Base-by-base conservation (phyloP, 2,329 filamentous ascomycete genomes). In the Simplicillium aogashimaense region DNA sequence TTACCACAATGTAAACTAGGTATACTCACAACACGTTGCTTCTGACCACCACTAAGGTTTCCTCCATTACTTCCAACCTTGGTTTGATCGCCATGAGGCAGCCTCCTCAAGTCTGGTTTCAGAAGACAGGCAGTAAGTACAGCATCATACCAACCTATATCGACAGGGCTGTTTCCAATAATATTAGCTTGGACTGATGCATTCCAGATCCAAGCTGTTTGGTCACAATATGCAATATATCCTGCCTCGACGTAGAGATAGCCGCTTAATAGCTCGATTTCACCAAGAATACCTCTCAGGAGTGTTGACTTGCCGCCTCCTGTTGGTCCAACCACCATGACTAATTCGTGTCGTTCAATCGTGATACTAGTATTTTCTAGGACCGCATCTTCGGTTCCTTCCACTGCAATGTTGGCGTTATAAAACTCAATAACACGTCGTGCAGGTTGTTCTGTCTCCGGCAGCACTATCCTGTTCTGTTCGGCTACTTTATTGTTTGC, bases 41-140 rank as follows among this genome's bases (percentile, higher is more conserved):
- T 50, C 41, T 55, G 53, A 2, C 53, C 53, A 14, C 53, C 53
- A 32, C 51, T 54, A 0, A 56, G 45, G 3, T 44, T 43, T 5
- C 45, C 45, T 3, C 53, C 53, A 3, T 45, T 46, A 11, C 43
- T 46, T 4, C 52, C 51, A 3, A 49, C 42, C 16, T 36, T 33
- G 2, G 49, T 49, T 9, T 44, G 38, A 14, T 56, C 51, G 4
- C 53, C 50, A 14, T 46, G 30, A 2, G 46, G 30, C 9, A 55
- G 29, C 4, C 47, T 40, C n/a, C 43, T 36, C 15, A 55, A 44
- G 29, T 53, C 53, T 3, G 25, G 31, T 1, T 42, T 35, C 1
- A 55, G 36, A 2, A 47, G 45, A 17, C 51, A 54, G 0, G 50
- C 47, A 4, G 31, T 15, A 0, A 52, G 30, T 1, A 54, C 48